Percentiles rank a stretch among this genome's conserved stretches.
Evolutionary conservation across 2,329 filamentous ascomycete species (phyloP).

Genomic region (Boeremia exigua): DNA sequence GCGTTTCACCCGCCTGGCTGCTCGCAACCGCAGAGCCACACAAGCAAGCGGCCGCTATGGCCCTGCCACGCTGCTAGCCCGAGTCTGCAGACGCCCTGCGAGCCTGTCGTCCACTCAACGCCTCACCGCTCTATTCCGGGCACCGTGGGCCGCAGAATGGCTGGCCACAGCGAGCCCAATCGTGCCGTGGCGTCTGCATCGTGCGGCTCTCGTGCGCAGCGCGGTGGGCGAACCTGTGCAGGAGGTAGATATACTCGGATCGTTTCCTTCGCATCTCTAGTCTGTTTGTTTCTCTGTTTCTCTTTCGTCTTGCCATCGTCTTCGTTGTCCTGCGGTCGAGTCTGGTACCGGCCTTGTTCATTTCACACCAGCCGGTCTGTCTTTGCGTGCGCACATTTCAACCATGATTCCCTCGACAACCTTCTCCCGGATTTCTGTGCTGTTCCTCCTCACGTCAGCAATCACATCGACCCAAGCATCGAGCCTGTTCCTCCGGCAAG

Average conservation of each 20-base stretch:
- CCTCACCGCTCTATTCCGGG: conserved; percentile 35
- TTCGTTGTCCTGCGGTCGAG: neutral
- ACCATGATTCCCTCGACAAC: conserved; percentile 40
- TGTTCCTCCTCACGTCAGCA: conserved; percentile 39
- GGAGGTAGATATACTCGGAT: conserved; percentile 28
- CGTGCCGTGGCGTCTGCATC: conserved; percentile 19
- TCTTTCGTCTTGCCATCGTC: conserved; percentile 1
- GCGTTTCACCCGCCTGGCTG: conserved; percentile 38
- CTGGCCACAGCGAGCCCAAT: conserved; percentile 18
- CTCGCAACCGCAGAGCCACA: conserved; percentile 39
- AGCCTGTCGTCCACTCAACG: conserved; percentile 43
- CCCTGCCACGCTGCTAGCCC: conserved; percentile 32
- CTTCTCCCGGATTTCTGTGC: conserved; percentile 41
- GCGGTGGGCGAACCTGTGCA: conserved; percentile 12
- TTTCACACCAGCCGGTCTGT: conserved; percentile 6
- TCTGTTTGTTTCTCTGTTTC: conserved; percentile 15
- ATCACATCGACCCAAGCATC: conserved; percentile 35
- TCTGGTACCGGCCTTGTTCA: conserved; percentile 12
- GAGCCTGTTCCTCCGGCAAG: conserved; percentile 38
- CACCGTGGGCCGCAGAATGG: conserved; percentile 16
- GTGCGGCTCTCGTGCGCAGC: conserved; percentile 19
- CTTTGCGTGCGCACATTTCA: neutral
- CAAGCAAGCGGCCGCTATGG: conserved; percentile 31
- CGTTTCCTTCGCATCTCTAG: conserved; percentile 4
- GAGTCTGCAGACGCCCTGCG: conserved; percentile 22